Conservation (phyloP, 1,139 yeast species). For the Debaryomyces coudertii region DNA sequence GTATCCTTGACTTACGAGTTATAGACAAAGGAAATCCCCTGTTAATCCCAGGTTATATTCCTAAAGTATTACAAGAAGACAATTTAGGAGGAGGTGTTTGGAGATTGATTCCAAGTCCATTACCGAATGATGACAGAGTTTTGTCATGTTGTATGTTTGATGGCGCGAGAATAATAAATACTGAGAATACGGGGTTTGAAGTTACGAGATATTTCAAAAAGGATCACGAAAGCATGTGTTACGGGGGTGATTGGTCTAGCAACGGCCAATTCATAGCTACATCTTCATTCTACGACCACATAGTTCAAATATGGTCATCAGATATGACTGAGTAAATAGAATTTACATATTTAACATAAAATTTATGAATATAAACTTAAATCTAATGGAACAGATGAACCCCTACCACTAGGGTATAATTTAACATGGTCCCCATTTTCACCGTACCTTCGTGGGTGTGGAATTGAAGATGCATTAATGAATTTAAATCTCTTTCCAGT, state of each 20-base stretch:
- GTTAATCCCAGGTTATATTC: constrained; percentile 51
- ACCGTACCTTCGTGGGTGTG: constrained; percentile 79
- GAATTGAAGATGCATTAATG: constrained; percentile 67
- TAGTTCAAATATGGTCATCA: constrained; percentile 72
- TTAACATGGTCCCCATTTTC: constrained; percentile 55
- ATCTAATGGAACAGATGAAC: constrained; percentile 88
- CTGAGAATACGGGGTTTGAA: constrained; percentile 36
- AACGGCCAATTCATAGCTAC: constrained; percentile 59
- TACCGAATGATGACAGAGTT: constrained; percentile 45
- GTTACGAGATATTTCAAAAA: constrained; percentile 58
- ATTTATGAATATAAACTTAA: constrained; percentile 35
- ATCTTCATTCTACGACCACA: constrained; percentile 88
- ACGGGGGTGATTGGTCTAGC: constrained; percentile 87
- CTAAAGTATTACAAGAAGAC: constrained; percentile 42
- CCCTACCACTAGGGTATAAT: constrained; percentile 94
- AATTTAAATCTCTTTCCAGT: constrained; percentile 64
- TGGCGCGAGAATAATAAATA: constrained; percentile 73
- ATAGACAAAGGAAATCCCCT: constrained; percentile 41
- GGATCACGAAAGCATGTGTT: constrained; percentile 89
- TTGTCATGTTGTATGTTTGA: constrained; percentile 93
- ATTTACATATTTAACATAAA: constrained; percentile 3
- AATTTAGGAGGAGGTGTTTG: constrained; percentile 94
- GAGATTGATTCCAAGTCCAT: constrained; percentile 74
- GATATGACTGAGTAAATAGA: constrained; percentile 10
- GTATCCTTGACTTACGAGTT: constrained; percentile 70